Percentiles rank a stretch among this genome's conserved stretches.
These are phyloP conservation scores for Claviceps pazoutovae DNA, from an alignment of 2,329 filamentous ascomycete species.

Conservation along the genomic window DNA sequence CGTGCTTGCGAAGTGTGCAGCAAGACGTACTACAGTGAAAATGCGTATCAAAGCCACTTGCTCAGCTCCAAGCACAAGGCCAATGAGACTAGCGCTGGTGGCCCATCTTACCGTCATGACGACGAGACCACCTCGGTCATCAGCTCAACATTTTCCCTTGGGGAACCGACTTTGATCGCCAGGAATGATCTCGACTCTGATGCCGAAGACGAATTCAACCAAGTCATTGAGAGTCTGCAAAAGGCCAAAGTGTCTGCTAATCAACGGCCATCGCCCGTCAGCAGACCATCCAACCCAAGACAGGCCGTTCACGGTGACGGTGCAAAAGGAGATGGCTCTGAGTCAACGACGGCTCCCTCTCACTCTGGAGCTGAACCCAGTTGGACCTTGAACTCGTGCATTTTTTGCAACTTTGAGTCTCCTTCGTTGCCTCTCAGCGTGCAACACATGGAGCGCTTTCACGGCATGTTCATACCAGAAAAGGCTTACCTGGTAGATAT, in stretches of 20 bases:
- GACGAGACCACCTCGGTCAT: conserved; percentile 72
- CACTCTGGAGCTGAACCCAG: conserved; percentile 20
- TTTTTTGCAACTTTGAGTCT: conserved; percentile 87
- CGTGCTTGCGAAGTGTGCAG: conserved; percentile 68
- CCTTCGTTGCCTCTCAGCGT: conserved; percentile 63
- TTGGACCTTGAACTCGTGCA: conserved; percentile 44
- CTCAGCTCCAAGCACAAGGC: conserved; percentile 76
- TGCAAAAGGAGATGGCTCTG: conserved; percentile 27
- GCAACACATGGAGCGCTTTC: conserved; percentile 79
- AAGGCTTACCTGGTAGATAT: conserved; percentile 69
- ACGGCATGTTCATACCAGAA: conserved; percentile 94
- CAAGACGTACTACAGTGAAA: conserved; percentile 93
- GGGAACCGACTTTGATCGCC: conserved; percentile 51
- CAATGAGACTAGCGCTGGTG: conserved; percentile 34
- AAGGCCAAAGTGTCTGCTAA: conserved; percentile 51
- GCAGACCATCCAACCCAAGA: conserved; percentile 38
- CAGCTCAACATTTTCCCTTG: conserved; percentile 83
- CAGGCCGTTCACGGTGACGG: conserved; percentile 26
- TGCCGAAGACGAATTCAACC: conserved; percentile 59
- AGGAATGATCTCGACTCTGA: conserved; percentile 45
- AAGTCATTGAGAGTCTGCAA: conserved; percentile 66
- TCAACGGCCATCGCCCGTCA: conserved; percentile 35
- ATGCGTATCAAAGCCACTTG: conserved; percentile 86
- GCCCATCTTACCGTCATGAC: conserved; percentile 25
- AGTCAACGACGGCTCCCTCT: conserved; percentile 26